Percentiles rank a stretch among this genome's conserved stretches.
These are phyloP conservation scores for Macadamia integrifolia DNA, from an alignment of 164 flowering plant genomes.

Conservation along the genomic window DNA sequence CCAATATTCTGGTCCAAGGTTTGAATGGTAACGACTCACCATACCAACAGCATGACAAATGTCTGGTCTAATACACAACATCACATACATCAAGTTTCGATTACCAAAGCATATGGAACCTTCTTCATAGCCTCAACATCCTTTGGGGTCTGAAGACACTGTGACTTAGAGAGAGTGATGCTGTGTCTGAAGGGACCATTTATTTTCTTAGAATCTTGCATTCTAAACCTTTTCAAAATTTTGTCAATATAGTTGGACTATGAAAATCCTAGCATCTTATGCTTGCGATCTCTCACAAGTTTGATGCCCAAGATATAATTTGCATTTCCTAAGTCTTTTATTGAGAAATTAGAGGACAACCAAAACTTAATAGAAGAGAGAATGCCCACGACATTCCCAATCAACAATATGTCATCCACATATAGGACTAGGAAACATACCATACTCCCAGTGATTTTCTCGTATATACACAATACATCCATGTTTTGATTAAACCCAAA, in stretches of 20 bases:
- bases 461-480: too few relatives aligned
- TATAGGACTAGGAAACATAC: too few relatives aligned
- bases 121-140: constrained; percentile 3
- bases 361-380: constrained; percentile 2
- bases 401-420: constrained; percentile 1
- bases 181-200: neutral
- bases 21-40: constrained; percentile 3
- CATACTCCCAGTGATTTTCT: neutral
- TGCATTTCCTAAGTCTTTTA: constrained; percentile 13
- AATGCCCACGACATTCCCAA: constrained; percentile 1
- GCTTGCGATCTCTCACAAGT: constrained; percentile 1
- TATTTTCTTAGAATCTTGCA: constrained; percentile 11
- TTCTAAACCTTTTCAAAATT: neutral
- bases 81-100: constrained; percentile 12
- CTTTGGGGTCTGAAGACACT: neutral
- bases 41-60: constrained; percentile 6
- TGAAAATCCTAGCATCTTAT: constrained; percentile 4
- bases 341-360: constrained; percentile 2
- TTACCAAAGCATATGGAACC: constrained; percentile 1
- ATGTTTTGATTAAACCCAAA: too few relatives aligned
- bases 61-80: neutral
- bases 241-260: neutral
- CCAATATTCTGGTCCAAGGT: constrained; percentile 1
- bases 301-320: constrained; percentile 3
- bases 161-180: neutral